These are phyloP conservation scores for Heimioporus retisporus DNA, from an alignment of 1,284 basidiomycete genomes.

Conservation along the genomic window DNA sequence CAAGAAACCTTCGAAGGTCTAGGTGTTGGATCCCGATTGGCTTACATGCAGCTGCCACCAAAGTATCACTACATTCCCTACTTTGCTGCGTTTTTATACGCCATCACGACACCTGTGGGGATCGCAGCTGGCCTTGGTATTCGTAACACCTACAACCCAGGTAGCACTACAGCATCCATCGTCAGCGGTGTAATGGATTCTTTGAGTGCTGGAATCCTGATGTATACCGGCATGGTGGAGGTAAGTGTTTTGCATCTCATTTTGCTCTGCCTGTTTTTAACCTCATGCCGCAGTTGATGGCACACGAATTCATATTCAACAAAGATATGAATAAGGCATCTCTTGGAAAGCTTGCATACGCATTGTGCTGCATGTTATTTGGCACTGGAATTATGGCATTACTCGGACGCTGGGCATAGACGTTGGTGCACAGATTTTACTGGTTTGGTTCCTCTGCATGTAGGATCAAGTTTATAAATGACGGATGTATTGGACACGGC, in stretches of 20 bases:
- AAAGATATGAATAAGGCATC: constrained; percentile 82
- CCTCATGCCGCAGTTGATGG: constrained; percentile 69
- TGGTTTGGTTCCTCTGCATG: no score
- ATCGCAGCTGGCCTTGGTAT: constrained; percentile 90
- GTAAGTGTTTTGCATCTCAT: constrained; percentile 44
- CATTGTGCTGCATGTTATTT: constrained; percentile 77
- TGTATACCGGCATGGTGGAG: constrained; percentile 95
- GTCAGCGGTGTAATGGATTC: constrained; percentile 90
- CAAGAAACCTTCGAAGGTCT: constrained; percentile 93
- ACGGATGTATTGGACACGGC: no score
- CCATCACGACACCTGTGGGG: constrained; percentile 85
- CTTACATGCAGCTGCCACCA: constrained; percentile 74
- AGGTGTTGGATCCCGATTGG: constrained; percentile 89
- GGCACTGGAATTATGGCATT: constrained; percentile 90
- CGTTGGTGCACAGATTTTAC: no score
- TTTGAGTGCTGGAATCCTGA: constrained; percentile 87
- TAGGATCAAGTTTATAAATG: no score
- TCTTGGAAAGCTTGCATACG: constrained; percentile 72
- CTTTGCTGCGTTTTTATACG: constrained; percentile 75
- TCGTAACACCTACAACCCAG: constrained; percentile 86
- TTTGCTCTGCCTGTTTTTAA: constrained; percentile 2
- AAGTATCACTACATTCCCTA: constrained; percentile 72
- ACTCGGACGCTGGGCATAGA: constrained; percentile 85
- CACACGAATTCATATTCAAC: constrained; percentile 94
- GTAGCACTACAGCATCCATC: constrained; percentile 77